These are phyloP conservation scores for Amaranthus tricolor DNA, from an alignment of 179 eudicot species.

Conservation along the genomic window DNA sequence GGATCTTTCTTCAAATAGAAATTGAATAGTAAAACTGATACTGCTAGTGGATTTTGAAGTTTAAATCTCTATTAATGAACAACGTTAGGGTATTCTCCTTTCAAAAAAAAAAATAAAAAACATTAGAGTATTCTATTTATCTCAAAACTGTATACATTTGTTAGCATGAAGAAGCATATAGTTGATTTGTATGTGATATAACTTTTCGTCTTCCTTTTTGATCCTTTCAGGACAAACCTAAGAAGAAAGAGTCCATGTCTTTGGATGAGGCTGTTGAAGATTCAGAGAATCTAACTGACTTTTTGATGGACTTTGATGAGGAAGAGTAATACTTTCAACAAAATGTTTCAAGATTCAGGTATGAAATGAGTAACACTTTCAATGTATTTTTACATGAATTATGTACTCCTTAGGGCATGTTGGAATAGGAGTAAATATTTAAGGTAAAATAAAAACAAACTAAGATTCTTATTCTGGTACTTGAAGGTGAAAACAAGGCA, in stretches of 20 bases:
- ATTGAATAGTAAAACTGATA: neutral
- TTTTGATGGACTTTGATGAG: conserved; percentile 85
- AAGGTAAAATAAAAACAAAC: no score
- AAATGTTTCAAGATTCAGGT: neutral
- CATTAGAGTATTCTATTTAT: neutral
- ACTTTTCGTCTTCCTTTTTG: neutral
- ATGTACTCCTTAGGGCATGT: no score
- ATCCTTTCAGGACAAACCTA: conserved; percentile 60
- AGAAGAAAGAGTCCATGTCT: conserved; percentile 60
- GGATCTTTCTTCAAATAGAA: neutral
- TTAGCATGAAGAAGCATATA: neutral
- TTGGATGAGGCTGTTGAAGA: conserved; percentile 90
- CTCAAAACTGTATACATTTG: neutral
- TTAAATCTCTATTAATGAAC: neutral
- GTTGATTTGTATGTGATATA: neutral
- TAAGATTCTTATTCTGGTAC: no score
- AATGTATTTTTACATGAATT: neutral
- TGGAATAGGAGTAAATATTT: no score
- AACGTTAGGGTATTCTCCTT: no score
- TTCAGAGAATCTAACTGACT: conserved; percentile 92
- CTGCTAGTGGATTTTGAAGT: neutral
- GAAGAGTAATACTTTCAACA: conserved; percentile 42
- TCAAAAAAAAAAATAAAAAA: no score
- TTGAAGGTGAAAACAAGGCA: no score
- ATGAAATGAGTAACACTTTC: neutral